These are phyloP conservation scores for Verticillium longisporum DNA, from an alignment of 2,329 filamentous ascomycete species.

Conservation along the genomic window DNA sequence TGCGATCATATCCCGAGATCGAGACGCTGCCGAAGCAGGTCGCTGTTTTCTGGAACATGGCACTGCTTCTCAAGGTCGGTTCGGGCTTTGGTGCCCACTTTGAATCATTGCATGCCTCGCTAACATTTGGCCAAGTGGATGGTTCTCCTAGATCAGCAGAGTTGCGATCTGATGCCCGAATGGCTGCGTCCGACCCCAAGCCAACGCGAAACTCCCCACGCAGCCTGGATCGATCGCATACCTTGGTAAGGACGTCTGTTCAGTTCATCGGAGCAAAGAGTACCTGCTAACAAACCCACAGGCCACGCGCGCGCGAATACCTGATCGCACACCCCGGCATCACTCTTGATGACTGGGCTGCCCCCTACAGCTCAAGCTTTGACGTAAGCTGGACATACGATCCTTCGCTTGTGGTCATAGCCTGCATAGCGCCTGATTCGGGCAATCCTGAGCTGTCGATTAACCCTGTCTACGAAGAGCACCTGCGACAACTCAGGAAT, in stretches of 20 bases:
- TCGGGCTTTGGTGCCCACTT: neutral
- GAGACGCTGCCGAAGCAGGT: conserved; percentile 20
- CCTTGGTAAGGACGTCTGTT: conserved; percentile 15
- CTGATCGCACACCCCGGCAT: conserved; percentile 20
- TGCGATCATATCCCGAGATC: conserved; percentile 22
- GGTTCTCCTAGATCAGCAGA: conserved; percentile 19
- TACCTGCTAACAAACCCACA: conserved; percentile 2
- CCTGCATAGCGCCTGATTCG: conserved; percentile 7
- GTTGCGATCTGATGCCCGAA: conserved; percentile 20
- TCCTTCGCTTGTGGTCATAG: conserved; percentile 17
- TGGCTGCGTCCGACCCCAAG: conserved; percentile 20
- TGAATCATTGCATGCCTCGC: neutral
- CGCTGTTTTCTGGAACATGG: conserved; percentile 22
- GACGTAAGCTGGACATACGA: conserved; percentile 22
- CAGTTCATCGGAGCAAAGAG: neutral
- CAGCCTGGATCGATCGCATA: conserved; percentile 23
- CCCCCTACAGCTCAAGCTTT: conserved; percentile 22
- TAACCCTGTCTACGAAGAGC: conserved; percentile 23
- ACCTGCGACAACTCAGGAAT: conserved; percentile 20
- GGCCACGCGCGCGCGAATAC: conserved; percentile 21
- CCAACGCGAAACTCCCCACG: conserved; percentile 19
- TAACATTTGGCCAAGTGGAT: conserved; percentile 16
- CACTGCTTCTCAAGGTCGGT: conserved; percentile 19
- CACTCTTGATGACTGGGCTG: conserved; percentile 22
- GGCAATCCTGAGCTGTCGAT: conserved; percentile 14